Percentiles rank a stretch among this genome's conserved stretches.
Evolutionary conservation across 2,329 filamentous ascomycete species (phyloP).

Genomic region (Microsporum ferrugineum): DNA sequence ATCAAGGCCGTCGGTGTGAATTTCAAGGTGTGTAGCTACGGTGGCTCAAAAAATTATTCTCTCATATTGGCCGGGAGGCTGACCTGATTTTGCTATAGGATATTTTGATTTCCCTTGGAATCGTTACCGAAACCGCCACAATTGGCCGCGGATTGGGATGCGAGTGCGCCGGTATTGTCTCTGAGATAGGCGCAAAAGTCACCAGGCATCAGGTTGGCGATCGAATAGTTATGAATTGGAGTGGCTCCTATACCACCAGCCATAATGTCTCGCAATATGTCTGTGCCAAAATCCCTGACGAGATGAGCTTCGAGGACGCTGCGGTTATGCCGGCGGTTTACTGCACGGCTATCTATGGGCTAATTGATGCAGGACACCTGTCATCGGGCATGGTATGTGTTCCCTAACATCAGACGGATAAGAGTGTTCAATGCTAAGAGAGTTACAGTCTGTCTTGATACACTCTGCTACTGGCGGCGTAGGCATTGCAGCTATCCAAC

Average conservation of each 20-base stretch:
- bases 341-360: constrained; percentile 12
- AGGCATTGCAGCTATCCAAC: constrained; percentile 17
- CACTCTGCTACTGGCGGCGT: constrained; percentile 16
- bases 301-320: constrained; percentile 14
- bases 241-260: constrained; percentile 3
- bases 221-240: constrained; percentile 7
- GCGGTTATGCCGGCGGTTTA: constrained; percentile 12
- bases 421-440: not conserved
- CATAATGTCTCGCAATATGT: not conserved
- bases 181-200: constrained; percentile 5
- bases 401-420: not conserved
- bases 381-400: not conserved
- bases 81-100: not conserved
- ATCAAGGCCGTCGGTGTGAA: constrained; percentile 24
- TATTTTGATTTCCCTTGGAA: not conserved
- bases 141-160: not conserved
- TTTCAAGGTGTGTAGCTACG: constrained; percentile 13
- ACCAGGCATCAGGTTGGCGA: constrained; percentile 9
- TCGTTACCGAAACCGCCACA: not conserved
- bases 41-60: constrained; percentile 6
- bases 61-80: no score
- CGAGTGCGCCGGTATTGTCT: constrained; percentile 11
- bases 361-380: constrained; percentile 13
- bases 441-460: constrained; percentile 16
- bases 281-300: constrained; percentile 12